Evolutionary conservation across 1,284 basidiomycete species (phyloP), one percentile per base, ranked within the genome.

Genomic region (Pterulicium gracile): DNA sequence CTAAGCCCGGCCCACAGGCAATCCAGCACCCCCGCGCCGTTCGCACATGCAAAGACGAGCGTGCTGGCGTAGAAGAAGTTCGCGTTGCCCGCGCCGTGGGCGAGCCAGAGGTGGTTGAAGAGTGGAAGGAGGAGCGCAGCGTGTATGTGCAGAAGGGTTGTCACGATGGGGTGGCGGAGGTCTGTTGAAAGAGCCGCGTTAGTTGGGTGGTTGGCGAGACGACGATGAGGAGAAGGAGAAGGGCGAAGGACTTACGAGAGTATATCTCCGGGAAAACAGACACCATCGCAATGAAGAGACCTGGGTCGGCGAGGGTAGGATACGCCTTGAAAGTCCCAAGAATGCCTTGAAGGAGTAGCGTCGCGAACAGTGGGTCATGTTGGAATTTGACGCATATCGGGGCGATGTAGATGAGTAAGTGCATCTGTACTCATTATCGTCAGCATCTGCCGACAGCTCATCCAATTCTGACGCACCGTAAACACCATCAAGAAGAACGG

Each of bases 61-160:
- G 91, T 97, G 3, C 87, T 84, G 0, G 95, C 95, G 58, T 97
- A 98, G 68, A 91, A 98, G 66, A 98, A 99, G 61, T 98, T 98
- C 40, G 95, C 93, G 58, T 98, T 98, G 1, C 93, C 95, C 3
- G 92, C 90, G 0, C 93, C 94, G 44, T 92, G 86, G 4, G 73
- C 71, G 3, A 98, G 75, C 95, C 96, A 98, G 3, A 98, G 70
- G 50, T 91, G 78, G 57, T 96, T 81, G 62, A 98, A 94, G 14
- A 96, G 72, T 0, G 93, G 94, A 48, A 98, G 75, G 7, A 98
- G 80, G 18, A 93, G 73, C 0, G 81, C 72, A 0, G 94, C 81
- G 58, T 98, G 93, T 1, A 90, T 68, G 53, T 94, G 88, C 1
- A 94, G 73, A 32, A 94, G 74, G 3, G 79, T 67, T 1, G 92